Base-by-base conservation (phyloP, 164 flowering plant species). In the Platanus orientalis region DNA sequence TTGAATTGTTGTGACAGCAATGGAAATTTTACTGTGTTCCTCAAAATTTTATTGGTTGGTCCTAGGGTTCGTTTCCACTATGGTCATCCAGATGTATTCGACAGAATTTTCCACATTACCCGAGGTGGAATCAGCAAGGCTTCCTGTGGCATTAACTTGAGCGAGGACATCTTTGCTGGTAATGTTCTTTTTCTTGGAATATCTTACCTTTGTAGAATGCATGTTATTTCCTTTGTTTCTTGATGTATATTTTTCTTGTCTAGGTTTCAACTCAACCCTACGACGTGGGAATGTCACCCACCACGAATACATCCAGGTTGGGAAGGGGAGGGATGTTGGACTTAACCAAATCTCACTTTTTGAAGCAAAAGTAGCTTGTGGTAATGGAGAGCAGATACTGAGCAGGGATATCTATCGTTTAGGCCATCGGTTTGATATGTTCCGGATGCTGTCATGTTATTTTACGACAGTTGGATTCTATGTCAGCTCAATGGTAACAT, bases 131-230 rank as follows among this genome's bases (percentile, higher is more conserved):
- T 95, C 59, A 95, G 99, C 78, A 95, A 95, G 75, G 90, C 97
- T 68, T 95, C 99, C 53, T 77, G 76, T 28, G 92, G 89, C 45
- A 84, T 95, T 73, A 89, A 95, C 71, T 75, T 95, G 36, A 95
- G 99, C 58, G 99, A 95, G 74, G 99, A 95, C 65, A 92, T 95
- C 28, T 94, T 94, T 80, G 97, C 99, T 47, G 99, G 99, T 92
- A 82, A 56, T 60, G 55, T 54, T 50, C 42, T 3, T 4, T 29
- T 11, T 1, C 49, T 59, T 12, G 29, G 7, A 50, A 26, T 6
- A 21, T 28, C 58, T 50, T 44, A 7, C 0, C 44, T 64, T 58
- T 19, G 2, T n/a, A 24, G 1, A 11, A 45, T 64, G 1, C 9
- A 39, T 57, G 25, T 1, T 12, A 14, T 54, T 47, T 66, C 9